phyloP scores from a whole-genome alignment of 257 asterid genomes.

The Apocynum venetum region DNA sequence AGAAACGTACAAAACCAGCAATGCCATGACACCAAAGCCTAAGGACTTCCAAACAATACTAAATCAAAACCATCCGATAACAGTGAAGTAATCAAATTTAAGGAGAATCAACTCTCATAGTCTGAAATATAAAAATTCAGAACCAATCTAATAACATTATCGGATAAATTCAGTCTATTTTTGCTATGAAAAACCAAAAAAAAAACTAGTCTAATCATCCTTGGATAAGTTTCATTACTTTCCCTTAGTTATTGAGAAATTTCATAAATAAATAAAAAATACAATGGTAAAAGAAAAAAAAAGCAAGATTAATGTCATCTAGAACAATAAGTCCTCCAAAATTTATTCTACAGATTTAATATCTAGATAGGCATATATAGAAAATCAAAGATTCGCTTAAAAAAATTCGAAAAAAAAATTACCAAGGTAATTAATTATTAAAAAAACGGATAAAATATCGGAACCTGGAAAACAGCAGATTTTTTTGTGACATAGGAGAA shows the following conservation, averaged over 20 bases:
- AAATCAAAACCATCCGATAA: not conserved
- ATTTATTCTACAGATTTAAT: not conserved
- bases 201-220: not conserved
- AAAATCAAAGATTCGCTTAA: not conserved
- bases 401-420: not conserved
- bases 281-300: not conserved
- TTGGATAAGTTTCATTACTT: not conserved
- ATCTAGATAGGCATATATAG: not conserved
- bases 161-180: not conserved
- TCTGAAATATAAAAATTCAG: too few relatives aligned
- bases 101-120: too few relatives aligned
- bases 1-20: not conserved
- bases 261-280: not conserved
- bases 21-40: not conserved
- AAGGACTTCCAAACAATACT: too few relatives aligned
- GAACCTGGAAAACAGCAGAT: slow-evolving; percentile 86
- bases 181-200: too few relatives aligned
- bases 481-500: slow-evolving; percentile 63
- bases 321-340: not conserved
- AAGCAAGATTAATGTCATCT: not conserved
- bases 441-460: not conserved
- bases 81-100: too few relatives aligned
- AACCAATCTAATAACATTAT: not conserved
- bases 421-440: not conserved
- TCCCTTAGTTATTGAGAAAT: not conserved